Evolutionary conservation across 2,329 filamentous ascomycete species (phyloP).

Genomic region (Cercospora sp.): DNA sequence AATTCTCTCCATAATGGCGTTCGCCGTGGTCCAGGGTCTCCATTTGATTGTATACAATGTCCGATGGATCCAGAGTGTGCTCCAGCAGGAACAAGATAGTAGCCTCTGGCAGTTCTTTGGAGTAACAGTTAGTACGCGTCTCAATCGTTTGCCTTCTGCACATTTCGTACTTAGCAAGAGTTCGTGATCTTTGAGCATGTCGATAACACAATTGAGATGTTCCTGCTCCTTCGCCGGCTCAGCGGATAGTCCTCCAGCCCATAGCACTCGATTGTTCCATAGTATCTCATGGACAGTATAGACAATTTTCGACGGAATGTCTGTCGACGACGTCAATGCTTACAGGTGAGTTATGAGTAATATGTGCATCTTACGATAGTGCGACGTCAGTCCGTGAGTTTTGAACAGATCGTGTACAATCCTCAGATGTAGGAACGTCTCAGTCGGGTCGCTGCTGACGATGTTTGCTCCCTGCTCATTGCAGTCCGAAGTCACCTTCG

Average conservation of each 20-base stretch:
- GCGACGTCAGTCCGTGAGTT: accelerated
- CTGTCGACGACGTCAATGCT: too few relatives aligned
- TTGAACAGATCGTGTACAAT: not conserved
- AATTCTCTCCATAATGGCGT: too few relatives aligned
- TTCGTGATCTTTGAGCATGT: not conserved
- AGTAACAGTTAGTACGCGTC: too few relatives aligned
- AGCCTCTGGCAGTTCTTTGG: not conserved
- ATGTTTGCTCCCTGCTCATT: too few relatives aligned
- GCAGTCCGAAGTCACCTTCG: not conserved
- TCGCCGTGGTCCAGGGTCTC: not conserved
- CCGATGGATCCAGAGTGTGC: not conserved
- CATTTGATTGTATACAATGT: not conserved
- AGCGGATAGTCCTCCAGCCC: too few relatives aligned
- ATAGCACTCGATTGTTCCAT: too few relatives aligned
- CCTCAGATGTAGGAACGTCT: not conserved
- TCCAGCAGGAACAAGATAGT: not conserved
- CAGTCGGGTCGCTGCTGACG: too few relatives aligned
- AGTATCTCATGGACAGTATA: too few relatives aligned
- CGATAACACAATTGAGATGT: not conserved
- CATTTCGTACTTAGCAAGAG: not conserved
- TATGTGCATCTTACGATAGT: not conserved
- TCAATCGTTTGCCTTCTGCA: too few relatives aligned
- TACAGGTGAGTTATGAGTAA: too few relatives aligned
- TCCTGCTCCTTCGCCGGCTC: not conserved
- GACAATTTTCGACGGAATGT: too few relatives aligned